Evolutionary conservation across 176 grass and related monocot genomes (phyloP).

Genomic region (Coix lacrymajobi): DNA sequence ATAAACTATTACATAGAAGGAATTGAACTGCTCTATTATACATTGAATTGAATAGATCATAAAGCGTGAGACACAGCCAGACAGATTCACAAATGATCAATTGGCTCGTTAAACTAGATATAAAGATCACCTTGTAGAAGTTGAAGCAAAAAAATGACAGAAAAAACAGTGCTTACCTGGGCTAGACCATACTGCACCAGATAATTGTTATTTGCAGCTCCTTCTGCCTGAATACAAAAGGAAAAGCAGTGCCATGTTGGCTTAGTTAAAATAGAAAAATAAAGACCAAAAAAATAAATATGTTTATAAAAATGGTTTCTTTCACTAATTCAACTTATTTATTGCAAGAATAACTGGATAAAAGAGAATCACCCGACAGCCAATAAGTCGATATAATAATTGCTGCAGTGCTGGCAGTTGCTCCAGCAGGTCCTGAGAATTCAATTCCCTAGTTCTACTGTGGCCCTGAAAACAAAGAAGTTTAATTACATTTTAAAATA

Average conservation of each 20-base stretch:
- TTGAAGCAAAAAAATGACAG: background rate
- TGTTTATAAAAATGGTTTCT: background rate
- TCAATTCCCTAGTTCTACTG: constrained; percentile 78
- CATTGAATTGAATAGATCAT: background rate
- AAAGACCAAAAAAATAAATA: background rate
- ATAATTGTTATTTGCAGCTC: constrained; percentile 77
- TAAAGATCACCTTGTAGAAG: background rate
- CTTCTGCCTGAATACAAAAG: constrained; percentile 65
- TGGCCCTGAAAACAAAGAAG: constrained; percentile 52
- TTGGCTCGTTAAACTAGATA: background rate
- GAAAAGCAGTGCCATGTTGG: constrained; percentile 7
- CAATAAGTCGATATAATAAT: constrained; percentile 89
- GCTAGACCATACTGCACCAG: constrained; percentile 86
- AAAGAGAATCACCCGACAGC: constrained; percentile 66
- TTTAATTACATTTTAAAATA: background rate
- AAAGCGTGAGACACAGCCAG: background rate
- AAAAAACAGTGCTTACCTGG: constrained; percentile 45
- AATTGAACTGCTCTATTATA: background rate
- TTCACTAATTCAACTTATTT: constrained; percentile 8
- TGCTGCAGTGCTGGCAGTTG: constrained; percentile 89
- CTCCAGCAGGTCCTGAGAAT: constrained; percentile 73
- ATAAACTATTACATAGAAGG: background rate
- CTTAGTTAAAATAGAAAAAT: constrained; percentile 7
- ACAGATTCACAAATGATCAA: background rate
- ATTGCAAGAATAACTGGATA: constrained; percentile 24